These are phyloP conservation scores for Pythium scleroteichum DNA, from an alignment of 352 stramenopile genomes.

Conservation along the genomic window DNA sequence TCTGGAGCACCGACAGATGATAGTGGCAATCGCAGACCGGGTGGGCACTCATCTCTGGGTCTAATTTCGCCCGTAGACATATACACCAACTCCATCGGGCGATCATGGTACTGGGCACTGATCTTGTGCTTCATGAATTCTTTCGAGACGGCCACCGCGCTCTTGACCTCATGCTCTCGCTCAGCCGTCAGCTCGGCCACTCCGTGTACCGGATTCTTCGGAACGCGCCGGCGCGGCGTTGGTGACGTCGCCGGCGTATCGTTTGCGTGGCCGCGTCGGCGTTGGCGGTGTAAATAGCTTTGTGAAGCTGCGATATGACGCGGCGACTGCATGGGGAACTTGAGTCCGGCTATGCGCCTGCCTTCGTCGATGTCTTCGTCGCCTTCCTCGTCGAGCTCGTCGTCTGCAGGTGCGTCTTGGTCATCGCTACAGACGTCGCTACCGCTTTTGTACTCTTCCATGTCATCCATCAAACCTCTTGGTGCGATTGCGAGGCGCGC, in stretches of 20 bases:
- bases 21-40: conserved; percentile 41
- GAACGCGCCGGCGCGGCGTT: conserved; percentile 9
- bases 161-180: neutral
- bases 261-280: neutral
- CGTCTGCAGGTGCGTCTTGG: conserved; percentile 10
- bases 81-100: conserved; percentile 64
- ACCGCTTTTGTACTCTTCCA: conserved; percentile 22
- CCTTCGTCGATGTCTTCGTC: conserved; percentile 33
- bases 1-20: conserved; percentile 2
- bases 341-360: conserved; percentile 39
- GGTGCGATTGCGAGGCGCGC: neutral
- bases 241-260: neutral
- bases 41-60: conserved; percentile 52
- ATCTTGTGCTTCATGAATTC: conserved; percentile 6
- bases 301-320: conserved; percentile 26
- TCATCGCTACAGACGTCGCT: neutral
- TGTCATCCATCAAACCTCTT: conserved; percentile 1
- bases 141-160: neutral
- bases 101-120: conserved; percentile 12
- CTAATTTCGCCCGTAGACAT: conserved; percentile 64
- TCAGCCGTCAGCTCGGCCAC: neutral
- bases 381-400: conserved; percentile 21
- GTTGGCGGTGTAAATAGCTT: conserved; percentile 15
- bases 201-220: conserved; percentile 5
- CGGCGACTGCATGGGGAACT: conserved; percentile 31